Conservation (phyloP, 352 stramenopile genomes). For the Aphanomyces astaci region DNA sequence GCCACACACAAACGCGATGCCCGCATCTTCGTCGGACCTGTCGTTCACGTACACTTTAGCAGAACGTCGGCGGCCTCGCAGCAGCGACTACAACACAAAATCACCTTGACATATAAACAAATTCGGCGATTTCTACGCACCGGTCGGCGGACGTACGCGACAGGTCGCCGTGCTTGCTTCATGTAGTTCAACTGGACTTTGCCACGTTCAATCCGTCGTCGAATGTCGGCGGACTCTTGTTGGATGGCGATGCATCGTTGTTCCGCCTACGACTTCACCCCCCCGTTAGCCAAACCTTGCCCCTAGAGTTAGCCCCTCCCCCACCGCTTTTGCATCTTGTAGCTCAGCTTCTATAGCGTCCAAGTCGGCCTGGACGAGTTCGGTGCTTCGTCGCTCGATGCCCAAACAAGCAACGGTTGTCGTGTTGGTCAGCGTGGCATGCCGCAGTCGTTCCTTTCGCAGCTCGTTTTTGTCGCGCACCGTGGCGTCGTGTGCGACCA, state of each 20-base stretch:
- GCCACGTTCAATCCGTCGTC: not conserved
- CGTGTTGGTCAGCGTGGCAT: not conserved
- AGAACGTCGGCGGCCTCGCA: not conserved
- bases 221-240: not conserved
- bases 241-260: constrained; percentile 4
- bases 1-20: constrained; percentile 5
- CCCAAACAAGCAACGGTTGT: constrained; percentile 16
- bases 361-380: constrained; percentile 4
- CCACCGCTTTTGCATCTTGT: not conserved
- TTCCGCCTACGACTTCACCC: not conserved
- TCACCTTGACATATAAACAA: not conserved
- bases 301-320: no score
- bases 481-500: not conserved
- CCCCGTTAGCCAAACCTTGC: no score
- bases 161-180: not conserved
- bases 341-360: constrained; percentile 16
- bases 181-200: constrained; percentile 11
- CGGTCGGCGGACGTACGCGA: not conserved
- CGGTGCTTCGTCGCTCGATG: constrained; percentile 7
- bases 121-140: not conserved
- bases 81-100: not conserved
- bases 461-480: not conserved
- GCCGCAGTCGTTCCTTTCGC: not conserved
- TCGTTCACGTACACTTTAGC: not conserved
- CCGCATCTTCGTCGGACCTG: not conserved